Base-by-base conservation (phyloP, 441 rosid genomes). In the Viola pubescens region DNA sequence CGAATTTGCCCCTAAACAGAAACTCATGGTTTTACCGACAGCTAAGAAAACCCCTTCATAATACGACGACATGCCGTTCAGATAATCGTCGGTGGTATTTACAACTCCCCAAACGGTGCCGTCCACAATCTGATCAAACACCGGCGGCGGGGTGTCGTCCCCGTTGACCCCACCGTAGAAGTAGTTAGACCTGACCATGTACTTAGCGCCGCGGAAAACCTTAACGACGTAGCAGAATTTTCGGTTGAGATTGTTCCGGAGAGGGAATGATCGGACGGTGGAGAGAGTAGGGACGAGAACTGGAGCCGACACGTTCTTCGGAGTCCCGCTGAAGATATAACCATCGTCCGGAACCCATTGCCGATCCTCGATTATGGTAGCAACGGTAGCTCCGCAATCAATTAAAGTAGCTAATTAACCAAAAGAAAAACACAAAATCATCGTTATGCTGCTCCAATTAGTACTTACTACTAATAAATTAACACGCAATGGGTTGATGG, bases 91-190 rank as follows among this genome's bases (percentile, higher is more conserved):
- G 1, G 96, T 86, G 12, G 98, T 91, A 56, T 88, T 83, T 52
- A 88, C 96, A 63, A 76, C 61, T 34, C 86, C 61, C 98, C 98
- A 91, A 0, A 79, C 37, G 5, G 95, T 86, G 2, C 98, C 98
- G 70, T 91, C 98, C 50, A 91, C 81, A 37, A 86, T 86, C 79
- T 91, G 96, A 66, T 88, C 96, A 52, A 91, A 91, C 4, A 86
- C 90, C 54, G 98, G 98, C 14, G 89, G 82, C 57, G 62, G 63
- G 3, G 49, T 46, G 53, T 3, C 67, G 10, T 48, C 41, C 5
- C 87, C 87, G 79, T 87, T 88, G 66, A 84, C 73, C 61, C 84
- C 90, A 4, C 98, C 96, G 73, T 91, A 91, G 70, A 67, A 91
- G 70, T 84, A 91, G 10, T 88, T 82, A 0, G 92, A 78, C 65